phyloP scores from a whole-genome alignment of 2,329 filamentous ascomycete species.

The Aschersonia sp. region DNA sequence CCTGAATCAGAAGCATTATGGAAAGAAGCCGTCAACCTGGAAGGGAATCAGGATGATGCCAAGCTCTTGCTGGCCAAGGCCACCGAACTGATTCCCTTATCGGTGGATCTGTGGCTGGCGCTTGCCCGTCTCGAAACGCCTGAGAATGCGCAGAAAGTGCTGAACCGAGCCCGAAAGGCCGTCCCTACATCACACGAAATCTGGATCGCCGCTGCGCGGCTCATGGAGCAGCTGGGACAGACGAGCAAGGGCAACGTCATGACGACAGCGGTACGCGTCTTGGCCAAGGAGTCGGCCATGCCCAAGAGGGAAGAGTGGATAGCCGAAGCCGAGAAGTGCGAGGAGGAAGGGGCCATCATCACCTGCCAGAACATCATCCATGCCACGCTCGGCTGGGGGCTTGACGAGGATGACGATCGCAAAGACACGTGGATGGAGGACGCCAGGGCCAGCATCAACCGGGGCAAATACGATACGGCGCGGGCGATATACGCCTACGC shows the following conservation, averaged over 20 bases:
- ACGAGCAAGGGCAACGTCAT: constrained; percentile 76
- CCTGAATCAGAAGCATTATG: constrained; percentile 93
- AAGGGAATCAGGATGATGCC: constrained; percentile 81
- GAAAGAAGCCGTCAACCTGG: constrained; percentile 93
- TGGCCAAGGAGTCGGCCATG: constrained; percentile 90
- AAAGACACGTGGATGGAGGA: constrained; percentile 96
- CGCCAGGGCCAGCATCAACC: constrained; percentile 64
- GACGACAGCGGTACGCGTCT: constrained; percentile 78
- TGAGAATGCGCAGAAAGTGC: constrained; percentile 83
- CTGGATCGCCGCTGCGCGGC: constrained; percentile 84
- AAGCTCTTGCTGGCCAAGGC: constrained; percentile 83
- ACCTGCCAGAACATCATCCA: constrained; percentile 84
- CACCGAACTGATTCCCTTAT: constrained; percentile 85
- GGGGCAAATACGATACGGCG: constrained; percentile 78
- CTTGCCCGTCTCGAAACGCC: constrained; percentile 79
- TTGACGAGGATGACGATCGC: constrained; percentile 92
- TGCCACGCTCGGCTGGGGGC: constrained; percentile 80
- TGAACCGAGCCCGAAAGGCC: constrained; percentile 90
- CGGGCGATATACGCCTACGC: constrained; percentile 88
- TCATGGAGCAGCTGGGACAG: constrained; percentile 79
- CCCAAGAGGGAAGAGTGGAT: constrained; percentile 97
- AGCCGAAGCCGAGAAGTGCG: constrained; percentile 81
- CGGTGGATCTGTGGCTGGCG: constrained; percentile 89
- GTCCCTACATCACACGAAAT: constrained; percentile 88
- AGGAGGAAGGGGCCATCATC: constrained; percentile 74